phyloP scores from a whole-genome alignment of 257 asterid species.

The Jacaranda mimosifolia region DNA sequence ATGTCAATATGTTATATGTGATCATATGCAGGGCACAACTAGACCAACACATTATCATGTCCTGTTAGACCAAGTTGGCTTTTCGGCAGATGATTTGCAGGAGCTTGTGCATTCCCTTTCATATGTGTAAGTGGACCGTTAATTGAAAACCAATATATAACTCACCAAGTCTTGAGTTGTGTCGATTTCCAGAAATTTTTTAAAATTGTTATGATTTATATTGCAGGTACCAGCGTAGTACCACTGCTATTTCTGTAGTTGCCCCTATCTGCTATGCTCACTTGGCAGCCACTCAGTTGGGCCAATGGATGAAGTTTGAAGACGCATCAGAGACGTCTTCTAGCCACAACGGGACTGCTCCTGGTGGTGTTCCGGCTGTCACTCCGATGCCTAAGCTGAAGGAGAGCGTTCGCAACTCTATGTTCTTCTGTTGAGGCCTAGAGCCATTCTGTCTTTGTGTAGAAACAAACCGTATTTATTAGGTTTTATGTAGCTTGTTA shows the following conservation, averaged over 20 bases:
- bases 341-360: conserved; percentile 66
- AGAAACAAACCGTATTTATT: neutral
- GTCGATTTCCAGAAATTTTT: neutral
- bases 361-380: conserved; percentile 70
- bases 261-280: conserved; percentile 96
- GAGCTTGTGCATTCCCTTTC: conserved; percentile 85
- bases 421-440: conserved; percentile 73
- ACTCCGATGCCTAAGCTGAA: conserved; percentile 73
- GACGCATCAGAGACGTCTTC: conserved; percentile 90
- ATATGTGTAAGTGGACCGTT: conserved; percentile 68
- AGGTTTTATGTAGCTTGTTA: conserved; percentile 23
- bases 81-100: conserved; percentile 78
- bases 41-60: conserved; percentile 88
- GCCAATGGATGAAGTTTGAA: conserved; percentile 93
- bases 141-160: neutral
- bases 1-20: too few relatives aligned
- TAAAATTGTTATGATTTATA: neutral
- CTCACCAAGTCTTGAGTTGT: neutral
- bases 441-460: neutral
- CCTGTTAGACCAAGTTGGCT: conserved; percentile 72
- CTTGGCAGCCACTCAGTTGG: conserved; percentile 90
- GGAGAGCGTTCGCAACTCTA: conserved; percentile 66
- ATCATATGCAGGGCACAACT: conserved; percentile 62
- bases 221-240: conserved; percentile 92
- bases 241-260: conserved; percentile 98